Conservation (phyloP, 2,329 filamentous ascomycete species). For the Colletotrichum magnum region DNA sequence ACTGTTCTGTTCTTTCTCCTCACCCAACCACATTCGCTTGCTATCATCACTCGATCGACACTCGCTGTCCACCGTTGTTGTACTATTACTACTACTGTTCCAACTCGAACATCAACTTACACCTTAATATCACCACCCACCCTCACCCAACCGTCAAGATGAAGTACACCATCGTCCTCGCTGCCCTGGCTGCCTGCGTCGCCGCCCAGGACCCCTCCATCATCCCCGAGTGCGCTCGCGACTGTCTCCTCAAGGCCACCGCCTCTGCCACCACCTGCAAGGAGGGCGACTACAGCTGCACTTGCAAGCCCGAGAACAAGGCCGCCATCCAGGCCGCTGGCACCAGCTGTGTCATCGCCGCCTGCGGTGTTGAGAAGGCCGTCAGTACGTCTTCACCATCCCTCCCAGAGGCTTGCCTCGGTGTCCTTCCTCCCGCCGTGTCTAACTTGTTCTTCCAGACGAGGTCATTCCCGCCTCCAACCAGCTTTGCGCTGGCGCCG, state of each 20-base stretch:
- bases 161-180: conserved; percentile 45
- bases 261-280: conserved; percentile 49
- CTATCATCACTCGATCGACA: neutral
- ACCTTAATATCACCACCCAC: conserved; percentile 28
- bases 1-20: neutral
- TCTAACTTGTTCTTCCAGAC: conserved; percentile 45
- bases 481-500: conserved; percentile 50
- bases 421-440: too few species aligned
- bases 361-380: conserved; percentile 55
- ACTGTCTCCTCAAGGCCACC: conserved; percentile 53
- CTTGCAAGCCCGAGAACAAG: conserved; percentile 54
- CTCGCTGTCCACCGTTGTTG: conserved; percentile 27
- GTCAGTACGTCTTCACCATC: conserved; percentile 51
- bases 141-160: conserved; percentile 35
- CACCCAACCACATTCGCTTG: conserved; percentile 17
- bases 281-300: conserved; percentile 48
- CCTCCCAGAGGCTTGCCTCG: too few species aligned
- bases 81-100: conserved; percentile 20
- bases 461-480: conserved; percentile 56
- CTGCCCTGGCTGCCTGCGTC: conserved; percentile 50
- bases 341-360: conserved; percentile 52
- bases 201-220: conserved; percentile 46
- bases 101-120: neutral
- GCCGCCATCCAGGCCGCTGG: conserved; percentile 48
- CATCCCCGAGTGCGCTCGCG: conserved; percentile 53